Percentiles rank a stretch among this genome's conserved stretches.
Conservation (phyloP, 192 early-diverging fungal species). For the Gorgonomyces haynaldii region DNA sequence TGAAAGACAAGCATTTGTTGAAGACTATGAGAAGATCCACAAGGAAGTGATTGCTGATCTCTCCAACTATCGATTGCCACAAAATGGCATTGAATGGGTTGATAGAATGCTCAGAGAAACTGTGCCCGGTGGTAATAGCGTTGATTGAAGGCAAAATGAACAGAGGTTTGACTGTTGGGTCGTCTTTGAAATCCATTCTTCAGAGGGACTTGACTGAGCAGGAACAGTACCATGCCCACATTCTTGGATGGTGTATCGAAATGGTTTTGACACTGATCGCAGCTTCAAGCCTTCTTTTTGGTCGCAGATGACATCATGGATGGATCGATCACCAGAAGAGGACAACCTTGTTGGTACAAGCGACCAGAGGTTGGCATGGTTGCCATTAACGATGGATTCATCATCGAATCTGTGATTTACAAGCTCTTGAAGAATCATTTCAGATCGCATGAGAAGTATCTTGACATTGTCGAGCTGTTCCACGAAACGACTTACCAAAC, state of each 20-base stretch:
- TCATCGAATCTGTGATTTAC: constrained; percentile 87
- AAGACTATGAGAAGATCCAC: constrained; percentile 60
- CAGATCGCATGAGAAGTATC: constrained; percentile 68
- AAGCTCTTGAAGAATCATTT: constrained; percentile 93
- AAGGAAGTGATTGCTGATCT: constrained; percentile 67
- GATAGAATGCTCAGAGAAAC: constrained; percentile 43
- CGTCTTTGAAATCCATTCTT: constrained; percentile 72
- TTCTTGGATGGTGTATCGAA: constrained; percentile 93
- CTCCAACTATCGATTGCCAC: constrained; percentile 46
- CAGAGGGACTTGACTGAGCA: constrained; percentile 61
- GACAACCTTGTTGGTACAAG: constrained; percentile 95
- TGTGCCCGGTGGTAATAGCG: constrained; percentile 42
- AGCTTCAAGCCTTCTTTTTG: constrained; percentile 98
- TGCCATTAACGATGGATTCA: constrained; percentile 95
- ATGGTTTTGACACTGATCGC: constrained; percentile 39
- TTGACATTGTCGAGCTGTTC: constrained; percentile 85
- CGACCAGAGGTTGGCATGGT: constrained; percentile 63
- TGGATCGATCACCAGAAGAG: constrained; percentile 84
- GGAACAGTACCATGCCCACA: constrained; percentile 74
- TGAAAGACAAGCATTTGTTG: constrained; percentile 36
- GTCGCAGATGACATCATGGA: constrained; percentile 99
- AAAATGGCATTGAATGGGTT: constrained; percentile 44
- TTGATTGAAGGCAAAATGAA: constrained; percentile 77
- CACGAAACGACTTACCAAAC: constrained; percentile 96
- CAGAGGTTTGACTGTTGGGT: constrained; percentile 90